Conservation (phyloP, 1,284 basidiomycete species). For the Exsudoporus floridanus region DNA sequence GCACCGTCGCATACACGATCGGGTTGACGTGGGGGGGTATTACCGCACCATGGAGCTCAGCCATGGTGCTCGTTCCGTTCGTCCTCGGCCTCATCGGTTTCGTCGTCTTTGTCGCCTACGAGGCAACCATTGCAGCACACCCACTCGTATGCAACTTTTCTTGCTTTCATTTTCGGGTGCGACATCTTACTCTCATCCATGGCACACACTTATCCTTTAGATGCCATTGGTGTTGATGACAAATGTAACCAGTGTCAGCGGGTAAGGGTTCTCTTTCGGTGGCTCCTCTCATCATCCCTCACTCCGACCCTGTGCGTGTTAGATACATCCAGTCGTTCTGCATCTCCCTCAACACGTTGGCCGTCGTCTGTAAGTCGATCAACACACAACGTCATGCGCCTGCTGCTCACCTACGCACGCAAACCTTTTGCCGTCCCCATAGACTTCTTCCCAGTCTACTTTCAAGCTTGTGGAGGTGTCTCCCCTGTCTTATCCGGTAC, state of each 20-base stretch:
- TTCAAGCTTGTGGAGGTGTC: no score
- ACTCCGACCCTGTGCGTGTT: not conserved
- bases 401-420: no score
- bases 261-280: not conserved
- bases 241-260: not conserved
- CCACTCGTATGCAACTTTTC: constrained; percentile 14
- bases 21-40: not conserved
- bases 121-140: constrained; percentile 11
- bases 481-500: no score
- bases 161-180: not conserved
- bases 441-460: no score
- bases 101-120: constrained; percentile 10
- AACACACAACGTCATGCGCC: not conserved
- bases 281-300: not conserved
- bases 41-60: constrained; percentile 16
- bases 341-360: constrained; percentile 1
- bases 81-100: constrained; percentile 40
- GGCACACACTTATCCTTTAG: not conserved
- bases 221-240: constrained; percentile 11
- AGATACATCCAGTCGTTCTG: constrained; percentile 24
- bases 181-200: not conserved
- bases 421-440: no score
- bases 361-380: constrained; percentile 13
- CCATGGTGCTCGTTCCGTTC: constrained; percentile 42
- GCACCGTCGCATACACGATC: no score